These are phyloP conservation scores for Meripilus lineatus DNA, from an alignment of 1,284 basidiomycete species.

Conservation along the genomic window DNA sequence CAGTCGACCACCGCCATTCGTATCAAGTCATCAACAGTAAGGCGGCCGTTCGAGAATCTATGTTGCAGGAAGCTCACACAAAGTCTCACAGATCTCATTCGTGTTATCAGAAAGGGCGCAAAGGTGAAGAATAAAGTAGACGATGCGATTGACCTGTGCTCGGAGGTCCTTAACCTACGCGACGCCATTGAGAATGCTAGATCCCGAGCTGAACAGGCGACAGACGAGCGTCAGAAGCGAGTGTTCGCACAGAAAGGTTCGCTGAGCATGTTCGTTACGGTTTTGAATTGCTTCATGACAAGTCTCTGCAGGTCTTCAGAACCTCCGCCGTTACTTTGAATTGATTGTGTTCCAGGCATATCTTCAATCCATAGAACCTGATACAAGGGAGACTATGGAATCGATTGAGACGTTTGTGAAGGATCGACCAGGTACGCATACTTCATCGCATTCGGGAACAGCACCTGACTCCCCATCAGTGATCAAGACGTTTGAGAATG, in stretches of 20 bases:
- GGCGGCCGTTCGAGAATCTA: constrained; percentile 19
- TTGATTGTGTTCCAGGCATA: constrained; percentile 95
- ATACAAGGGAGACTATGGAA: constrained; percentile 74
- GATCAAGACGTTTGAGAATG: constrained; percentile 94
- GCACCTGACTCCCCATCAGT: constrained; percentile 43
- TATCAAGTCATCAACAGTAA: constrained; percentile 79
- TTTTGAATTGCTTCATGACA: neutral
- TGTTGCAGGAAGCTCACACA: neutral
- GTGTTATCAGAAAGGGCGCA: constrained; percentile 89
- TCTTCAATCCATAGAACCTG: constrained; percentile 80
- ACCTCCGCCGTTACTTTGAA: constrained; percentile 85
- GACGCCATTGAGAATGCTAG: constrained; percentile 87
- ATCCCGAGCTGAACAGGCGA: constrained; percentile 68
- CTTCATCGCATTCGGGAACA: no score
- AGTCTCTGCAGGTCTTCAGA: constrained; percentile 58
- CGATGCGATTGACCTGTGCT: constrained; percentile 87
- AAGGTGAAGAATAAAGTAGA: constrained; percentile 88
- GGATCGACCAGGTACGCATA: constrained; percentile 64
- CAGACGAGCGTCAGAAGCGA: constrained; percentile 67
- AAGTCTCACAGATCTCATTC: constrained; percentile 66
- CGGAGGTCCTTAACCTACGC: constrained; percentile 79
- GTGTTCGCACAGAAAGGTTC: constrained; percentile 67
- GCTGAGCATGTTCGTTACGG: constrained; percentile 8
- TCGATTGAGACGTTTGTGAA: constrained; percentile 80
- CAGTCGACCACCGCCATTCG: constrained; percentile 46